Percentiles rank a stretch among this genome's conserved stretches.
phyloP scores from a whole-genome alignment of 768 basidiomycete genomes.

The Rhodotorula taiwanensis region DNA sequence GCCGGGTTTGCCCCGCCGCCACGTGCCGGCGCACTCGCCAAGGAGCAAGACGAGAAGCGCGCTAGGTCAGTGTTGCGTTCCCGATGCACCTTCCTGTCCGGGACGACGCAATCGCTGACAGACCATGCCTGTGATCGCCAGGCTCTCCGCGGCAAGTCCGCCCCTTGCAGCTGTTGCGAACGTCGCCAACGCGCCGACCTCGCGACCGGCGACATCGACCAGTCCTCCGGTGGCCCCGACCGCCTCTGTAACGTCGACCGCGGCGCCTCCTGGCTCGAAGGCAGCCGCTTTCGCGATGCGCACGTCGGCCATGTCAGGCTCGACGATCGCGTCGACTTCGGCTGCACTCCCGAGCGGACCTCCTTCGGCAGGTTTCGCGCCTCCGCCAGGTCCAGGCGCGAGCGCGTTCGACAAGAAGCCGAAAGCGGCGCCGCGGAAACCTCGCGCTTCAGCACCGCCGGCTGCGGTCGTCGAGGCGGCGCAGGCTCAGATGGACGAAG shows the following conservation, averaged over 20 bases:
- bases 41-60: too few species aligned
- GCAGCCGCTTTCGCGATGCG: background rate
- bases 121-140: too few species aligned
- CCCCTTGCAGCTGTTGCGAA: too few species aligned
- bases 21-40: too few species aligned
- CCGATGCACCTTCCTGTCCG: too few species aligned
- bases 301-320: background rate
- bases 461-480: too few species aligned
- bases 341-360: background rate
- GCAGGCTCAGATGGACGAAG: background rate
- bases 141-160: too few species aligned
- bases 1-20: too few species aligned
- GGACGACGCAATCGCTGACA: too few species aligned
- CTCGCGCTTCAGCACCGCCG: background rate
- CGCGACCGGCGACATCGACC: too few species aligned
- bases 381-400: background rate
- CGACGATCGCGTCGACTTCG: background rate
- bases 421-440: background rate
- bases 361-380: constrained; percentile 1
- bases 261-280: background rate
- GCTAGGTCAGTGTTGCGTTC: too few species aligned
- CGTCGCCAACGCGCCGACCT: too few species aligned
- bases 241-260: background rate
- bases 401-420: background rate
- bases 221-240: background rate